Evolutionary conservation across 2,329 filamentous ascomycete genomes (phyloP), one percentile per base, ranked within the genome.

Genomic region (Thermoascus crustaceus): DNA sequence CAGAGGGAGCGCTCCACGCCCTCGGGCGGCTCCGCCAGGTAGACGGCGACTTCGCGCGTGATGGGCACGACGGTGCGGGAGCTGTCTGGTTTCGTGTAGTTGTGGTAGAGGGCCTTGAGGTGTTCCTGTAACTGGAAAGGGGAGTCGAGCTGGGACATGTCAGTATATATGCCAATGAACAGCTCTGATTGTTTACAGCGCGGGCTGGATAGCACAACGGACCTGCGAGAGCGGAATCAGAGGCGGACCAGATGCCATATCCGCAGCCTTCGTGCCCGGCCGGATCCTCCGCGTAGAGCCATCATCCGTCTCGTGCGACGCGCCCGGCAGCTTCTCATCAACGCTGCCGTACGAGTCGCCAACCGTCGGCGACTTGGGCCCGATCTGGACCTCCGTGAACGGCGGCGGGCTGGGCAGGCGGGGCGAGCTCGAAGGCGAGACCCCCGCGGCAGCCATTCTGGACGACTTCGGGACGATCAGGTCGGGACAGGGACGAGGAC

Each of bases 71-170:
- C 80, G 46, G 76, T 76, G 44, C 73, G 69, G 34, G 68, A 71
- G 29, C 65, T 58, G 29, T 64, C 49, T 5, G 77, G 75, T 42
- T 78, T 75, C 1, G 85, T 94, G 57, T 84, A 80, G 57, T 82
- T 72, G 61, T 88, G 80, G 67, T 96, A 85, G 10, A 95, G 76
- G 22, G 91, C 85, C 60, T 93, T 89, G 36, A 98, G 80, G 56
- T 98, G 89, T 64, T 98, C 91, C 62, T 95, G 93, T 11, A 96
- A 77, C 61, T 95, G 91, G 59, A 96, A 98, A 29, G 91, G 85
- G 14, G 89, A 96, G 57, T 98, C 88, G 48, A 98, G 86, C 85
- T 95, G 59, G 36, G 16, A 32, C 34, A 17, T 39, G 31, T 26
- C 13, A 19, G 30, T 22, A 24, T n/a, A n/a, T n/a, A n/a, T n/a